Evolutionary conservation across 1,284 basidiomycete genomes (phyloP).

Genomic region (Apiotrichum sp.): DNA sequence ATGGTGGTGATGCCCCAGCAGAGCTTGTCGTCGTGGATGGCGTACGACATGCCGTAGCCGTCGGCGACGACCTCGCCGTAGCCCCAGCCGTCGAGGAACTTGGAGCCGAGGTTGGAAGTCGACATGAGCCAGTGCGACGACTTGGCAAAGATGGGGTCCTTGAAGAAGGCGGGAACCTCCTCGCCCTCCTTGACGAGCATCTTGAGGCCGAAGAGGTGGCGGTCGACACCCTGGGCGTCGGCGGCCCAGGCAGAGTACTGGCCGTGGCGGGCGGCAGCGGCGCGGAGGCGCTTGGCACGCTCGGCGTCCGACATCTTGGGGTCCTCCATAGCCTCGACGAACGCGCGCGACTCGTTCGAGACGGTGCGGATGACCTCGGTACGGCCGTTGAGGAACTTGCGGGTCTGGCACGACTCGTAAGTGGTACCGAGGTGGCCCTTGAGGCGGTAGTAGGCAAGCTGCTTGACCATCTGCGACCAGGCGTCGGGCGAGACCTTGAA

Average conservation of each 20-base stretch:
- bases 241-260: conserved; percentile 86
- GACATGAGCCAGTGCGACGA: conserved; percentile 87
- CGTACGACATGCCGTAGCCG: conserved; percentile 89
- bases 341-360: conserved; percentile 75
- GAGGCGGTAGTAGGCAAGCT: conserved; percentile 90
- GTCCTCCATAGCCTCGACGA: conserved; percentile 82
- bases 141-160: conserved; percentile 64
- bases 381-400: conserved; percentile 83
- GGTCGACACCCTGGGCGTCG: conserved; percentile 89
- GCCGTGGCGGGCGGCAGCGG: conserved; percentile 74
- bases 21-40: conserved; percentile 79
- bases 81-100: conserved; percentile 89
- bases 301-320: conserved; percentile 54
- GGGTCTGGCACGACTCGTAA: conserved; percentile 92
- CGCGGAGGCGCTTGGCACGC: conserved; percentile 66
- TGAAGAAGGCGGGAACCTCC: conserved; percentile 68
- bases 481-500: conserved; percentile 88
- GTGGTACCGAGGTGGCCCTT: conserved; percentile 70
- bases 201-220: conserved; percentile 91
- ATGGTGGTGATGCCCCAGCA: conserved; percentile 88
- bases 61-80: conserved; percentile 93
- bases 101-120: conserved; percentile 79
- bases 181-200: conserved; percentile 73
- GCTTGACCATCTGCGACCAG: conserved; percentile 91
- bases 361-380: conserved; percentile 91